Evolutionary conservation across 208 protist genomes (phyloP).

Genomic region (Wallacemonas sp.): DNA sequence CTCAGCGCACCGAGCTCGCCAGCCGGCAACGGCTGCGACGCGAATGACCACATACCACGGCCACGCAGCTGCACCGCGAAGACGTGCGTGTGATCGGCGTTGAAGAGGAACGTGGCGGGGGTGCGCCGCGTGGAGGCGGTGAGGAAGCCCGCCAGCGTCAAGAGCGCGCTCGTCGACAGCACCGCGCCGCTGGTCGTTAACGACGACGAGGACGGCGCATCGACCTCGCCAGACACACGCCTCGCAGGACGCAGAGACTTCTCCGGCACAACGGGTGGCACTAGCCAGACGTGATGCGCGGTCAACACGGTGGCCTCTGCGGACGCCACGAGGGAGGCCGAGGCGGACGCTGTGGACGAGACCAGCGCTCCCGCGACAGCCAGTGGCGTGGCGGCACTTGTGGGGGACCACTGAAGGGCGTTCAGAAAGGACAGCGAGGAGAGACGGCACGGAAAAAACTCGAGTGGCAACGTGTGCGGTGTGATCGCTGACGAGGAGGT

Average conservation of each 20-base stretch:
- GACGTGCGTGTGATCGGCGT: slow-evolving; percentile 46
- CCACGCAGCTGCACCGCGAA: slow-evolving; percentile 67
- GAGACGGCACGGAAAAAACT: slow-evolving; percentile 35
- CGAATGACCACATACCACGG: slow-evolving; percentile 57
- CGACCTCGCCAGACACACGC: too few species aligned
- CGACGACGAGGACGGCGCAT: too few species aligned
- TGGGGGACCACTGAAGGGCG: slow-evolving; percentile 52
- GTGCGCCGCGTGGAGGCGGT: slow-evolving; percentile 45
- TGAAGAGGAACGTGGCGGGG: slow-evolving; percentile 48
- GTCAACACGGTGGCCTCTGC: slow-evolving; percentile 25
- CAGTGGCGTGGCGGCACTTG: slow-evolving; percentile 31
- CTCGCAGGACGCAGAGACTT: too few species aligned
- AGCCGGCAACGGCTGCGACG: slow-evolving; percentile 30
- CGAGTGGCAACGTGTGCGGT: slow-evolving; percentile 13
- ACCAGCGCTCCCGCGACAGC: slow-evolving; percentile 64
- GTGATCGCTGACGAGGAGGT: slow-evolving; percentile 17
- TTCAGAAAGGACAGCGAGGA: slow-evolving; percentile 67
- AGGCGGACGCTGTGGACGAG: neutral
- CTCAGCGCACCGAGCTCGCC: slow-evolving; percentile 38
- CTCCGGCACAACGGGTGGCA: slow-evolving; percentile 27
- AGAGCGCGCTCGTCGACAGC: slow-evolving; percentile 21
- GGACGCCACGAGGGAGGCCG: neutral
- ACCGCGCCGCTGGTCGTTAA: slow-evolving; percentile 15
- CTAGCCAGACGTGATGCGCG: slow-evolving; percentile 72
- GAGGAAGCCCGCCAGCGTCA: slow-evolving; percentile 70